Conservation (phyloP, 2,329 filamentous ascomycete genomes). For the Calonectria hongkongensis region DNA sequence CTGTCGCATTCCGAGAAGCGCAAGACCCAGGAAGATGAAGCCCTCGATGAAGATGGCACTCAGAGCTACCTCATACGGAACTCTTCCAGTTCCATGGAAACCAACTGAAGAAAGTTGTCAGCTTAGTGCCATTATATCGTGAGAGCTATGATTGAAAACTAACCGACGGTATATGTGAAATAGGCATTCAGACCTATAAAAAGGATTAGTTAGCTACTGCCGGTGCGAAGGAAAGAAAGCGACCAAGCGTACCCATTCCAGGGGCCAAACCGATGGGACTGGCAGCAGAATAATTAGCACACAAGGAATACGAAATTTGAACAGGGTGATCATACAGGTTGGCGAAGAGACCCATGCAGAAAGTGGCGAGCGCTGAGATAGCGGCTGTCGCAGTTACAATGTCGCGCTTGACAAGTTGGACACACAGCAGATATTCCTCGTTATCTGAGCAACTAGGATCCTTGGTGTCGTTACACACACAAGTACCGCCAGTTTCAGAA, state of each 20-base stretch:
- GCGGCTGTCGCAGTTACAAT: constrained; percentile 90
- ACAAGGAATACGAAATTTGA: background rate
- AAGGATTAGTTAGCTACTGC: constrained; percentile 16
- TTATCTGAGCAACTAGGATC: constrained; percentile 73
- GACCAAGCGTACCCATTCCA: constrained; percentile 62
- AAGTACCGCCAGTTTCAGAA: constrained; percentile 83
- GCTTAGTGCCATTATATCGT: background rate
- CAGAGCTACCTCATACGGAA: constrained; percentile 85
- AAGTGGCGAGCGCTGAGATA: constrained; percentile 85
- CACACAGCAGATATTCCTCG: constrained; percentile 78
- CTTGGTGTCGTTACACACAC: constrained; percentile 77
- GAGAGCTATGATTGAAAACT: constrained; percentile 28
- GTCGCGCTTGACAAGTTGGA: constrained; percentile 81
- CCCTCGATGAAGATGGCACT: constrained; percentile 94
- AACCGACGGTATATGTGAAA: constrained; percentile 81
- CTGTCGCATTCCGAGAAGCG: constrained; percentile 87
- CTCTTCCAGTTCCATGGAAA: constrained; percentile 81
- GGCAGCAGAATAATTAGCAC: constrained; percentile 28
- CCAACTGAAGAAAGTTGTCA: constrained; percentile 72
- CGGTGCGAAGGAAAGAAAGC: constrained; percentile 14
- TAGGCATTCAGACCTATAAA: constrained; percentile 83
- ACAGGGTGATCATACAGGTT: constrained; percentile 74
- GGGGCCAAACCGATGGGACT: constrained; percentile 64
- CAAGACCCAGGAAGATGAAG: constrained; percentile 87
- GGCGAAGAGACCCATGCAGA: constrained; percentile 88